Evolutionary conservation across 352 stramenopile genomes (phyloP), one percentile per base, ranked within the genome.

Genomic region (Phytophthora pisi): DNA sequence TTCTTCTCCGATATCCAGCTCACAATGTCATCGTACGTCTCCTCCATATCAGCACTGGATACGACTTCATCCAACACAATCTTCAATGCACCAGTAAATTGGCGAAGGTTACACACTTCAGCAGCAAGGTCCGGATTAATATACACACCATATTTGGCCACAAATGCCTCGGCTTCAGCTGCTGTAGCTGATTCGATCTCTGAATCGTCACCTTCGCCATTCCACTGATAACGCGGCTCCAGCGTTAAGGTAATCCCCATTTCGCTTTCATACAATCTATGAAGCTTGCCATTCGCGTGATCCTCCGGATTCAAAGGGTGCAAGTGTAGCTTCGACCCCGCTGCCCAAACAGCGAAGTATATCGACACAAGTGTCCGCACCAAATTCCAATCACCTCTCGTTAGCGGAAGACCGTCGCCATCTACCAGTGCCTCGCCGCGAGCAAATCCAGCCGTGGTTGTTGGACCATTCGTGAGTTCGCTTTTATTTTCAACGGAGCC

Each of bases 61-160:
- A 95, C 84, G 6, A 92, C 86, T 42, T 92, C 79, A 54, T 93
- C 78, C 15, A 96, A 69, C 5, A 96, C 82, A 46, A 84, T 66
- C 36, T 87, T 87, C 26, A 95, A 68, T 20, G 83, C 86, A n/a
- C 64, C 70, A 6, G 78, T 74, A 57, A 94, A 90, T 10, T 84
- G 69, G 13, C 75, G 83, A 49, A 88, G 72, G 30, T 89, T 95
- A 67, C 87, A 95, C 0, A 94, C 76, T 66, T 95, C 81, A 38
- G 87, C 86, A 18, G 89, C 89, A 38, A 94, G 70, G 51, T 96
- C 89, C 5, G 88, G 82, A 54, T 93, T 92, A 50, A 96, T 69
- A 60, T 96, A 96, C 28, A 87, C 87, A 8, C 87, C 87, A 43
- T 96, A 96, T 57, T 92, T 94, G 52, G 66, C 73, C 26, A 95